A percentile compares a stretch with the other conserved stretches of the same genome.
Evolutionary conservation across 75 land plant genomes (phyloP).

Genomic region (Pinus albicaulis): DNA sequence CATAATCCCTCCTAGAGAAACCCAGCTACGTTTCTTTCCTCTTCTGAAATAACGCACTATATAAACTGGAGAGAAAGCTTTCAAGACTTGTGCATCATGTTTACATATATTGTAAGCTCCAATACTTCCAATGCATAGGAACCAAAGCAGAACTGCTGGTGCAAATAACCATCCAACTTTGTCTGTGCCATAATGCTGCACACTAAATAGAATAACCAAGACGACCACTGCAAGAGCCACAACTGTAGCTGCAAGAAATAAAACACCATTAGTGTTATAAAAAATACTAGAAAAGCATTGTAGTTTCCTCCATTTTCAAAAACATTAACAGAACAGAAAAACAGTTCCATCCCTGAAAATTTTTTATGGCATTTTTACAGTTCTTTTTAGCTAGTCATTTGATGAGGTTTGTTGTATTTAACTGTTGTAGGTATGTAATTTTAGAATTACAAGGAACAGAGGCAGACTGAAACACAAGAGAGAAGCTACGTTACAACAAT

Average conservation of each 20-base stretch:
- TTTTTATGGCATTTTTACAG: not conserved
- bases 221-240: conserved; percentile 67
- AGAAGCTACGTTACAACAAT: not conserved
- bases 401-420: not conserved
- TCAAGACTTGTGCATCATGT: conserved; percentile 57
- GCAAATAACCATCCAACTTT: conserved; percentile 90
- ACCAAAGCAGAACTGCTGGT: conserved; percentile 81
- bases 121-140: conserved; percentile 68
- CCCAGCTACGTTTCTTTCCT: conserved; percentile 58
- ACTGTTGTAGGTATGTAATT: not conserved
- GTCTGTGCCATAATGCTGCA: conserved; percentile 89
- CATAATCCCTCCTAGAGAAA: conserved; percentile 89
- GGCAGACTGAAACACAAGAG: not conserved
- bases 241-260: conserved; percentile 48
- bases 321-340: no score
- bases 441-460: not conserved
- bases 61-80: conserved; percentile 69
- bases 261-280: not conserved
- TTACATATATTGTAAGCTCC: conserved; percentile 72
- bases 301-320: no score
- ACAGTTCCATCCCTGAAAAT: no score
- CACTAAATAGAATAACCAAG: conserved; percentile 67
- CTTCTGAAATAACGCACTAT: conserved; percentile 55
- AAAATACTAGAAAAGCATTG: not conserved
- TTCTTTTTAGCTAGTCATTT: conserved; percentile 2